Base-by-base conservation (phyloP, 2,329 filamentous ascomycete species). In the Trichoderma citrinoviride region DNA sequence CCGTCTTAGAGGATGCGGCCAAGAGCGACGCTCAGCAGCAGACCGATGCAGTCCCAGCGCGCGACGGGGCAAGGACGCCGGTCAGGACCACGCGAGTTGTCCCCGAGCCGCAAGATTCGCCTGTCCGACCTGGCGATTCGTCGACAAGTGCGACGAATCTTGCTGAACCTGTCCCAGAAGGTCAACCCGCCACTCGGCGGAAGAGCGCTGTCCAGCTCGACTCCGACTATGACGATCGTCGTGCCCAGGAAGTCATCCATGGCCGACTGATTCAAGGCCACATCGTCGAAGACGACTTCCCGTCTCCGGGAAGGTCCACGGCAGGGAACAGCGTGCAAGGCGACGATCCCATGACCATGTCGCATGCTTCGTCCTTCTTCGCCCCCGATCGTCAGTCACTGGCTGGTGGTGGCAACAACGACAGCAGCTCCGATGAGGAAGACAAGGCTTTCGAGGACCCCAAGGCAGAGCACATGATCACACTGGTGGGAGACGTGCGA, bases 401-500 rank as follows among this genome's bases (percentile, higher is more conserved):
- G 0, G 93, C 93, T 49, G 93, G 93, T 55, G 92, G 92, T 2
- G 90, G 88, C 43, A 94, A 98, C 73, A 92, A 89, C 10, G 89
- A 84, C n/a, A 90, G 85, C 43, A 90, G 87, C 25, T 93, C 91
- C 14, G 95, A 97, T 69, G 94, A 97, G 67, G 95, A 98, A 77
- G 95, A 99, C 72, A 92, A 96, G 70, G 88, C 89, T n/a, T 86
- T 94, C 60, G 86, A 90, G 71, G 88, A 94, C 70, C 87, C 90
- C 12, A 88, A 90, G 67, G 83, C 94, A 23, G 95, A 99, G 79
- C 93, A 93, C 73, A 97, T 94, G 81, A 96, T 99, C 71, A 99
- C 95, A 0, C 83, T 99, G n/a, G 95, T 99, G 15, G 95, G 95
- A 67, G 92, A 98, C 72, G 95, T 99, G 66, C 90, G 88, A 73